Evolutionary conservation across 345 rosid species (phyloP), one percentile per base, ranked within the genome.

Genomic region (Erucastrum elatum): DNA sequence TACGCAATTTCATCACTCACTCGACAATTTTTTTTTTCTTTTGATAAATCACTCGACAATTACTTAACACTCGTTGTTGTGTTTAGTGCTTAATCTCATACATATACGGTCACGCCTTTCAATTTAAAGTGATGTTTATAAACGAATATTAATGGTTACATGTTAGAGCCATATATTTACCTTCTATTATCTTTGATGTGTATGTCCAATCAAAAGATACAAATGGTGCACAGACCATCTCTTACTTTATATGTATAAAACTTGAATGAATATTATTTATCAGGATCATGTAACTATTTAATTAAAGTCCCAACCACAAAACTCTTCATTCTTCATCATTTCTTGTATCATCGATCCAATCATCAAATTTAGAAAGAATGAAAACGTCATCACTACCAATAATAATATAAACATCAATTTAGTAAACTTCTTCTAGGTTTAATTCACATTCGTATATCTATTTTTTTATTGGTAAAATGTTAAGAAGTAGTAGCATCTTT

Each of bases 271-370:
- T 64, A 51, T 33, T 2, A 64, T 49, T 11, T 33, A 35, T 34
- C 15, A 74, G 16, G 64, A 33, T 74, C 70, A 64, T 65, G 77
- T 26, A 74, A 74, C 51, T 51, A 64, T 74, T 51, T 64, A 21
- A 74, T 21, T 63, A 11, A 46, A 31, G 25, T 16, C 59, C 61
- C 56, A 30, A 72, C 31, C 76, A 62, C 60, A 29, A 29, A 72
- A 29, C 44, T 60, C 39, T 39, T 27, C 0, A 5, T 16, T 30
- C 31, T 44, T 61, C 39, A 27, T 72, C 75, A 60, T 60, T 39
- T 9, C 2, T 71, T 62, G 10, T 44, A 72, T 44, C 53, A 3
- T 62, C 31, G 2, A 27, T 21, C 21, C 21, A 21, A 21, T 21
- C 21, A 21, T 21, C 21, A 21, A 21, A 21, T 21, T 21, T 21